phyloP scores from a whole-genome alignment of 1,139 yeast species.

The Lodderomyces parapsilosis region DNA sequence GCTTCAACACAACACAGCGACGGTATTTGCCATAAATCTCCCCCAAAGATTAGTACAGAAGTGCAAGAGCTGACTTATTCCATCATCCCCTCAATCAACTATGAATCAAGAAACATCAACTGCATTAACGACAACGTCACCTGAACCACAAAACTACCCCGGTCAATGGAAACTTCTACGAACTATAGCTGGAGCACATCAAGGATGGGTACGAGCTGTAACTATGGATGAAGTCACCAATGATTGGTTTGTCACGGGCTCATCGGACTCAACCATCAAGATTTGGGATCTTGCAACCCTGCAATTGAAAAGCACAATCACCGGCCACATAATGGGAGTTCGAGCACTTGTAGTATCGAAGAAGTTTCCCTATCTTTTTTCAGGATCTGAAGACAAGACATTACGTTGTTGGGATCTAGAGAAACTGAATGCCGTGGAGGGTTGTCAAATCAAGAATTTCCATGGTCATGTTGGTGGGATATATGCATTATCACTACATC shows the following conservation, averaged over 20 bases:
- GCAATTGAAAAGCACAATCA: conserved; percentile 65
- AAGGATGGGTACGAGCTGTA: conserved; percentile 87
- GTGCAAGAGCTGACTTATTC: too few species aligned
- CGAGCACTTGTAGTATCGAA: conserved; percentile 71
- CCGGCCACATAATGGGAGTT: conserved; percentile 92
- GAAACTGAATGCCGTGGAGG: conserved; percentile 60
- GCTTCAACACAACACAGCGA: too few species aligned
- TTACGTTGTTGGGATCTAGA: conserved; percentile 98
- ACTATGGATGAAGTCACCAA: conserved; percentile 79
- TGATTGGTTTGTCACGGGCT: conserved; percentile 89
- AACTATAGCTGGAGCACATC: conserved; percentile 80
- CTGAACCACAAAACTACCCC: neutral
- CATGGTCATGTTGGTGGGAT: conserved; percentile 95
- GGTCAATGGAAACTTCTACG: conserved; percentile 62
- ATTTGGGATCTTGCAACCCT: conserved; percentile 88
- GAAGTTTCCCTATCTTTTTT: conserved; percentile 82
- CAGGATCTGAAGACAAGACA: conserved; percentile 91
- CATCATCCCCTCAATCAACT: too few species aligned
- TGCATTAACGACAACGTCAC: neutral
- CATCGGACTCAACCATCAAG: conserved; percentile 84
- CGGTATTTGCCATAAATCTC: too few species aligned
- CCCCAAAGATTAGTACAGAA: too few species aligned
- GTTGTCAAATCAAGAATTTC: conserved; percentile 69
- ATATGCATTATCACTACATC: conserved; percentile 79
- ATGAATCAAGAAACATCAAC: conserved; percentile 1